Evolutionary conservation across 306 rosid species (phyloP).

Genomic region (Medicago arabica): DNA sequence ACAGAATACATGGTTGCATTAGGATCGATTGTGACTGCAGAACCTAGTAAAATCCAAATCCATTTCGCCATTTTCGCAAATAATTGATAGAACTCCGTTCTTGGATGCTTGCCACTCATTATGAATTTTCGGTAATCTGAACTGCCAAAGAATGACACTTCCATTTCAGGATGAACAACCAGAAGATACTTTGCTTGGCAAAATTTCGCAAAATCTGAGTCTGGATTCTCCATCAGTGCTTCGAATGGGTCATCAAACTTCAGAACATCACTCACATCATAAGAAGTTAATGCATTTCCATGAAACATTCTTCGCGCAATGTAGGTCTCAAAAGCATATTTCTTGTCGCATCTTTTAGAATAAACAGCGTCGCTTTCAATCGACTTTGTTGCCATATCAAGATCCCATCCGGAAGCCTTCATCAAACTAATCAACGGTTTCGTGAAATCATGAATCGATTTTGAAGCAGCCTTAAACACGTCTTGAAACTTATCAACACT

Average conservation of each 20-base stretch:
- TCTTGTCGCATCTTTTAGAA: slow-evolving; percentile 74
- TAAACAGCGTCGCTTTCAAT: slow-evolving; percentile 61
- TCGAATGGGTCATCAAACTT: slow-evolving; percentile 70
- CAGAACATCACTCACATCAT: slow-evolving; percentile 55
- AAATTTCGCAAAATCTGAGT: slow-evolving; percentile 74
- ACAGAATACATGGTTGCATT: slow-evolving; percentile 62
- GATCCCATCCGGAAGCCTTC: slow-evolving; percentile 92
- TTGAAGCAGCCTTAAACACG: slow-evolving; percentile 56
- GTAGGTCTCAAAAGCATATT: slow-evolving; percentile 86
- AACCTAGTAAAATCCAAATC: slow-evolving; percentile 73
- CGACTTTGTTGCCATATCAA: slow-evolving; percentile 63
- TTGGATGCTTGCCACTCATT: slow-evolving; percentile 71
- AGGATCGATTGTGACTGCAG: slow-evolving; percentile 60
- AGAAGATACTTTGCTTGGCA: slow-evolving; percentile 63
- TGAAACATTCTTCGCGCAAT: slow-evolving; percentile 71
- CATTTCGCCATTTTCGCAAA: slow-evolving; percentile 84
- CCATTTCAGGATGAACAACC: slow-evolving; percentile 73
- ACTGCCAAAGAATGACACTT: slow-evolving; percentile 76
- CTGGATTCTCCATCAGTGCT: slow-evolving; percentile 62
- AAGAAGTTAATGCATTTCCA: slow-evolving; percentile 41
- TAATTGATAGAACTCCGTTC: slow-evolving; percentile 78
- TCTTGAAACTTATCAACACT: slow-evolving; percentile 55
- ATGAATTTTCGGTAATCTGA: slow-evolving; percentile 68
- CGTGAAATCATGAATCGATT: slow-evolving; percentile 82
- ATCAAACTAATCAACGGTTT: slow-evolving; percentile 76